Evolutionary conservation across 2,329 filamentous ascomycete species (phyloP).

Genomic region (Colletotrichum gloeosporioides): DNA sequence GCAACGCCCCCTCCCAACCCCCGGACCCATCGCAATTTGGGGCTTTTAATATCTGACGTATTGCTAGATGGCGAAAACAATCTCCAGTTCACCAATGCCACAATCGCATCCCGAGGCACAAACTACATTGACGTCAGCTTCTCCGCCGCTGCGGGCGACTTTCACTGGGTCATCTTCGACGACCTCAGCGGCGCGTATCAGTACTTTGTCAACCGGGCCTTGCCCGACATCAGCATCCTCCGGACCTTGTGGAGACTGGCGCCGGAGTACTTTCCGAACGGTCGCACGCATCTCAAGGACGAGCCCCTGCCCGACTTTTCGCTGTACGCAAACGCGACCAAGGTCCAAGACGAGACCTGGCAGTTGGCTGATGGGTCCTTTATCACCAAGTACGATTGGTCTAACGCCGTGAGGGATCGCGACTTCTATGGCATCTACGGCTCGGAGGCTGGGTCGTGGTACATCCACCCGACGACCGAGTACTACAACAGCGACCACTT

Average conservation of each 20-base stretch:
- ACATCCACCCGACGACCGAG: constrained; percentile 16
- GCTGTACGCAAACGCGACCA: constrained; percentile 17
- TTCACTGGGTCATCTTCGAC: constrained; percentile 22
- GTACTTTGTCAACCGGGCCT: constrained; percentile 22
- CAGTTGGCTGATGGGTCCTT: constrained; percentile 16
- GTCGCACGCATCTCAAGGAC: constrained; percentile 16
- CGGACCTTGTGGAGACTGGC: constrained; percentile 17
- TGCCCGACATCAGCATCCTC: constrained; percentile 18
- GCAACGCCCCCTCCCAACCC: neutral
- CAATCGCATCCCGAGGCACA: constrained; percentile 4
- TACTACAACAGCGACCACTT: constrained; percentile 18
- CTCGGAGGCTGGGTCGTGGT: constrained; percentile 13
- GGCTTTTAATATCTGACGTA: neutral
- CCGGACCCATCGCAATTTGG: neutral
- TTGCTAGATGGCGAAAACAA: constrained; percentile 15
- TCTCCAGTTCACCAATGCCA: constrained; percentile 13
- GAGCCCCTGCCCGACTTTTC: constrained; percentile 20
- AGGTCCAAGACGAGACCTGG: constrained; percentile 23
- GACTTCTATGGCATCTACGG: constrained; percentile 22
- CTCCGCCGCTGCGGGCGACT: constrained; percentile 9
- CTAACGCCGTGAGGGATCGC: constrained; percentile 18
- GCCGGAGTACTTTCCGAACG: constrained; percentile 14
- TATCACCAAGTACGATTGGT: constrained; percentile 22
- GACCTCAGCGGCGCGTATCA: constrained; percentile 20
- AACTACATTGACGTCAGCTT: constrained; percentile 22